A percentile compares a stretch with the other conserved stretches of the same genome.
phyloP scores from a whole-genome alignment of 495 filamentous ascomycete species.

The Sphaerosporella brunnea region DNA sequence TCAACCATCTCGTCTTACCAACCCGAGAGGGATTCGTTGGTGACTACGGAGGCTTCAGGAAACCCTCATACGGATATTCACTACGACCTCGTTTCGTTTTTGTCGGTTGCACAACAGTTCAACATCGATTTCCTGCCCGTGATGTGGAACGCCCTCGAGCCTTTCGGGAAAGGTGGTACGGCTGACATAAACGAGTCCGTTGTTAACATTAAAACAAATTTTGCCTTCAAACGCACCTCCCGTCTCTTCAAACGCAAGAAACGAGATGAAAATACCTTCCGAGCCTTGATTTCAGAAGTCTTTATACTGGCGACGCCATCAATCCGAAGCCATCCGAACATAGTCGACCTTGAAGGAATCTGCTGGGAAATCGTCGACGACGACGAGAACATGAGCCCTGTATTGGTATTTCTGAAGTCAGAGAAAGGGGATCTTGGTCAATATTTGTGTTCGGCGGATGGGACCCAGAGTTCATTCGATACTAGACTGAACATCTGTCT shows the following conservation, averaged over 20 bases:
- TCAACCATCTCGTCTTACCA: too few relatives aligned
- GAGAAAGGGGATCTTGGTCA: neutral
- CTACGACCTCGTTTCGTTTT: conserved; percentile 8
- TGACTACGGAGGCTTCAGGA: too few relatives aligned
- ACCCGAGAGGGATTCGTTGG: too few relatives aligned
- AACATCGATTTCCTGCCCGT: conserved; percentile 2
- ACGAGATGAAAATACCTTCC: neutral
- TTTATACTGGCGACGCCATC: conserved; percentile 5
- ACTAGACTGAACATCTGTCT: conserved; percentile 3
- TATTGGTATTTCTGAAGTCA: conserved; percentile 7
- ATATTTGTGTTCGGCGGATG: neutral
- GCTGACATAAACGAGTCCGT: conserved; percentile 1
- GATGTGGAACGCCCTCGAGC: conserved; percentile 1
- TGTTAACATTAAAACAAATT: neutral
- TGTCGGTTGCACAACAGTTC: neutral
- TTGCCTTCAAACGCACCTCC: conserved; percentile 12
- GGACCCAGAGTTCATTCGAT: neutral
- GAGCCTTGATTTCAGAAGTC: conserved; percentile 6
- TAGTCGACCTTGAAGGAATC: conserved; percentile 16
- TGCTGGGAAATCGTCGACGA: conserved; percentile 6
- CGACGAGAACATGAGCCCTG: neutral
- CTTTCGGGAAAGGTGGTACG: conserved; percentile 2
- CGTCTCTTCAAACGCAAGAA: conserved; percentile 1
- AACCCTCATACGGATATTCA: neutral
- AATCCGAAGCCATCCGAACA: conserved; percentile 14